Percentiles rank a stretch among this genome's conserved stretches.
phyloP scores from a whole-genome alignment of 495 filamentous ascomycete species.

The Penicillium mononematosum region DNA sequence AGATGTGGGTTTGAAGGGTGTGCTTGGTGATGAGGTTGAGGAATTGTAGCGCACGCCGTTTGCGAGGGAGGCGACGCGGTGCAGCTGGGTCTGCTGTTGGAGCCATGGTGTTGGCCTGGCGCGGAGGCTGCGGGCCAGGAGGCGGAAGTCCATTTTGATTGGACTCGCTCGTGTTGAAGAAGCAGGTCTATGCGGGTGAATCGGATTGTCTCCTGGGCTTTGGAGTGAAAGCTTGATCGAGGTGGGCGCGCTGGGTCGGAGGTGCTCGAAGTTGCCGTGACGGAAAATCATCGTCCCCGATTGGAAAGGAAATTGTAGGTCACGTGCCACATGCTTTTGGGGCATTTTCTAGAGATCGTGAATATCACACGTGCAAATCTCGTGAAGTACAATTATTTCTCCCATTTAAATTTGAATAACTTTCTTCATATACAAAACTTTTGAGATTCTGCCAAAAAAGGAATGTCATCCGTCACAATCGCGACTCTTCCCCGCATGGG shows the following conservation, averaged over 20 bases:
- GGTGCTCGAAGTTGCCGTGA: constrained; percentile 13
- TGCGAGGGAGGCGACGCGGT: constrained; percentile 19
- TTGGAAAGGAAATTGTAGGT: constrained; percentile 25
- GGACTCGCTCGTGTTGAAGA: background rate
- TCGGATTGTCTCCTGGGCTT: background rate
- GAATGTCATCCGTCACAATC: constrained; percentile 58
- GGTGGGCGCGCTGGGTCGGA: constrained; percentile 2
- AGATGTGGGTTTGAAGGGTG: constrained; percentile 6
- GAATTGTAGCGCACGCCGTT: constrained; percentile 30
- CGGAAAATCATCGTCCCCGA: constrained; percentile 21
- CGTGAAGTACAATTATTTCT: background rate
- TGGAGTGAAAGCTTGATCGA: background rate
- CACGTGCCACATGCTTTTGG: constrained; percentile 19
- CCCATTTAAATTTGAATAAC: no score
- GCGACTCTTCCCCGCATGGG: constrained; percentile 63
- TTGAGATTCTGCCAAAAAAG: background rate
- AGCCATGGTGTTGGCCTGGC: constrained; percentile 34
- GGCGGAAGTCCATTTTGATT: constrained; percentile 38
- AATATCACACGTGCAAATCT: constrained; percentile 3
- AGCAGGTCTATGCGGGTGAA: constrained; percentile 7
- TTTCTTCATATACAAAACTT: constrained; percentile 1
- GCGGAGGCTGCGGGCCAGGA: constrained; percentile 38
- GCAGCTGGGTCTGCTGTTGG: constrained; percentile 19
- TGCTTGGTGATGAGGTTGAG: constrained; percentile 15
- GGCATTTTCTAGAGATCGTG: background rate